Evolutionary conservation across 179 eudicot genomes (phyloP), one percentile per base, ranked within the genome.

Genomic region (Beta macrorhiza): DNA sequence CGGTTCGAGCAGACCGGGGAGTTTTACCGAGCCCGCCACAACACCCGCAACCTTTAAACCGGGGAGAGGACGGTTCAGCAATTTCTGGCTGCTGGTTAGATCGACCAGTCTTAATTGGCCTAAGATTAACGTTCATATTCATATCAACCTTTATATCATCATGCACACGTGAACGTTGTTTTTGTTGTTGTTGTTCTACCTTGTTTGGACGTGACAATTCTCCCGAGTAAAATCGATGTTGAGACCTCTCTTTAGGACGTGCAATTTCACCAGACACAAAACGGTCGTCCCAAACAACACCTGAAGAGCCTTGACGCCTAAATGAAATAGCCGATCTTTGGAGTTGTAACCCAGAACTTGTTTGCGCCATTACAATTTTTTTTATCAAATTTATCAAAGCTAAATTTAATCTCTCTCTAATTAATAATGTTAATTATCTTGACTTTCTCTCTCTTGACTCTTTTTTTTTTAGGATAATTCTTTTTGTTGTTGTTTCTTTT

Each of bases 261-360:
- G 20, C 14, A 32, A 70, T 62, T 64, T 80, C 83, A 1, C 75
- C 78, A 3, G 83, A 76, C 19, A 53, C 44, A 17, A 62, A 49
- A 49, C 75, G 81, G 67, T 84, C 84, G 29, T 81, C 44, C 86
- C 86, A 84, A 77, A 84, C 86, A 59, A 67, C 55, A 19, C 86
- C 86, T 0, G 86, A 84, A 0, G 86, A 84, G 17, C 86, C 86
- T 80, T 84, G 86, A 1, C 86, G 81, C 19, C 86, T 29, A n/a
- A 84, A 84, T 15, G 86, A 84, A 20, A 81, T 45, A 4, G 79
- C 67, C 14, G 86, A 84, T 64, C 86, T 67, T 68, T 84, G 86
- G 5, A 83, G 58, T 44, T 82, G 78, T 73, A 78, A 63, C 0
- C 67, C 81, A n/a, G 82, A 59, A 44, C 16, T 74, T 53, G 55